A percentile compares a stretch with the other conserved stretches of the same genome.
These are phyloP conservation scores for Cylindrodendrum hubeiense DNA, from an alignment of 2,329 filamentous ascomycete species.

Conservation along the genomic window DNA sequence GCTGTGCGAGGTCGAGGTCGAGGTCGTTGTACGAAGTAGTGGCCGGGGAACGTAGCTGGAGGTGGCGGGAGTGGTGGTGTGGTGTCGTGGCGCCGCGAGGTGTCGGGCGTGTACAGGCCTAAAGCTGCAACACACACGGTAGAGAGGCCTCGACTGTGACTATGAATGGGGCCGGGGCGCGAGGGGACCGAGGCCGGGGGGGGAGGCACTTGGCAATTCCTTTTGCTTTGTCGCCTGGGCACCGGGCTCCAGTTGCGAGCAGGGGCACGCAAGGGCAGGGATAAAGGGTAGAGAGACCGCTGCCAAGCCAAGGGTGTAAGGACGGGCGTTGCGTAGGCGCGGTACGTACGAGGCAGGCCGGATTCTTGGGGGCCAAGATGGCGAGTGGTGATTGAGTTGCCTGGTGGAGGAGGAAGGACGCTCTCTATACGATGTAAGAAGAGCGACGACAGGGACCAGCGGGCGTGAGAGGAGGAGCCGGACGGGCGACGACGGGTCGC, in stretches of 20 bases:
- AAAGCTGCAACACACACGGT: slow-evolving; percentile 23
- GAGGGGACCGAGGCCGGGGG: slow-evolving; percentile 29
- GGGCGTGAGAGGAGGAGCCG: not conserved
- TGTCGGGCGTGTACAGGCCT: slow-evolving; percentile 32
- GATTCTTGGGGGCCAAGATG: not conserved
- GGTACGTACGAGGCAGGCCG: slow-evolving; percentile 13
- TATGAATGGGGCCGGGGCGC: slow-evolving; percentile 13
- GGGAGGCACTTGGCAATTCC: slow-evolving; percentile 28
- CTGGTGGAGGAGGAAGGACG: not conserved
- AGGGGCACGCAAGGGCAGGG: slow-evolving; percentile 38
- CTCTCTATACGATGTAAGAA: not conserved
- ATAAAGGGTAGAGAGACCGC: slow-evolving; percentile 28
- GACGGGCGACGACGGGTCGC: slow-evolving; percentile 14
- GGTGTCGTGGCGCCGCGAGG: slow-evolving; percentile 35
- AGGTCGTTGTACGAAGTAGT: slow-evolving; percentile 21
- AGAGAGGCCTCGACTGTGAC: slow-evolving; percentile 27
- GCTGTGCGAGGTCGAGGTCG: slow-evolving; percentile 17
- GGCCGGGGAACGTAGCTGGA: slow-evolving; percentile 33
- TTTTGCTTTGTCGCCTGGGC: slow-evolving; percentile 43
- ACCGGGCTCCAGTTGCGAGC: slow-evolving; percentile 38
- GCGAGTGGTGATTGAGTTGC: not conserved
- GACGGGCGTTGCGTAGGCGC: slow-evolving; percentile 22
- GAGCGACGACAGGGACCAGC: not conserved
- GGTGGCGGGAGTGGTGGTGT: slow-evolving; percentile 34
- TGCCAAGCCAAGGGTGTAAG: slow-evolving; percentile 38